These are phyloP conservation scores for Chrysanthemum seticuspe DNA, from an alignment of 129 eudicot species.

Conservation along the genomic window DNA sequence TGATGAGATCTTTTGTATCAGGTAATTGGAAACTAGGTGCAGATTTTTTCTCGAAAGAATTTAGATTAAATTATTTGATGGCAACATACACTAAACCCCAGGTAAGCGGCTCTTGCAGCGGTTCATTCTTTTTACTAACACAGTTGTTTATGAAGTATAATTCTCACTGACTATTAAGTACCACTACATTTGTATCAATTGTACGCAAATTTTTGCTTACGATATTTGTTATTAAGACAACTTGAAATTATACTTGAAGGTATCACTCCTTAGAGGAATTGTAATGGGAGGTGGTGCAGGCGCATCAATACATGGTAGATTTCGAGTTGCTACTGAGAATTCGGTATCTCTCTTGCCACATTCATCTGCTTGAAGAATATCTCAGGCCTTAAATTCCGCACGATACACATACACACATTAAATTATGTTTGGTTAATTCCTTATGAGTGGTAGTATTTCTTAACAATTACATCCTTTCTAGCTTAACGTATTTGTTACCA, in stretches of 20 bases:
- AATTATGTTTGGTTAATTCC: neutral
- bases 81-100: slow-evolving; percentile 87
- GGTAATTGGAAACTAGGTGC: slow-evolving; percentile 81
- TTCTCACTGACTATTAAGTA: neutral
- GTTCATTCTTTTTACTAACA: neutral
- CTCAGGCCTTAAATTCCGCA: too few species aligned
- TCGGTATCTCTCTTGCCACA: slow-evolving; percentile 56
- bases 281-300: slow-evolving; percentile 99
- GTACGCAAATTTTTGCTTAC: neutral
- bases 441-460: neutral
- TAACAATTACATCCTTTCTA: neutral
- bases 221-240: slow-evolving; percentile 12
- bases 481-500: neutral
- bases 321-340: slow-evolving; percentile 91
- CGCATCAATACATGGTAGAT: slow-evolving; percentile 88
- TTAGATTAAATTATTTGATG: slow-evolving; percentile 66
- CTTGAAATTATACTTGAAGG: slow-evolving; percentile 43
- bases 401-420: too few species aligned
- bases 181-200: neutral
- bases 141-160: neutral
- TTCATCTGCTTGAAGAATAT: neutral
- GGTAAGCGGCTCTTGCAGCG: slow-evolving; percentile 34
- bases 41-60: slow-evolving; percentile 62
- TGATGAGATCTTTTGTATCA: slow-evolving; percentile 25
- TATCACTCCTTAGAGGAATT: slow-evolving; percentile 80